Conservation (phyloP, 495 filamentous ascomycete genomes). For the Thozetella sp. region DNA sequence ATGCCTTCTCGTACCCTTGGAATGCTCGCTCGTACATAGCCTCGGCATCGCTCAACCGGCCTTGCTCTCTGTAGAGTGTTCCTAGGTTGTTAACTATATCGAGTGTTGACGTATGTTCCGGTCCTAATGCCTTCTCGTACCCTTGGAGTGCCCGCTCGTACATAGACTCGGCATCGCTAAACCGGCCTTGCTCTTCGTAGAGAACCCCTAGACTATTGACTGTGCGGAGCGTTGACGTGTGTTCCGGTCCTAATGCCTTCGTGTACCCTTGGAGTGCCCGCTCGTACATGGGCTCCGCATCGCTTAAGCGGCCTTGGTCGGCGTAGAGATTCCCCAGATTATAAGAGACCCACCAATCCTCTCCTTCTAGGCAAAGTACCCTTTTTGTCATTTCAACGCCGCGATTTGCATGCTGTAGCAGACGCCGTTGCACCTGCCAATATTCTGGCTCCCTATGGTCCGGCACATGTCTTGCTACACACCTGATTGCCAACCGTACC, state of each 20-base stretch:
- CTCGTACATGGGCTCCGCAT: background rate
- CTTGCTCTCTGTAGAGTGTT: constrained; percentile 4
- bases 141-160: background rate
- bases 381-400: background rate
- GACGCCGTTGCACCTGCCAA: background rate
- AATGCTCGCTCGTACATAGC: background rate
- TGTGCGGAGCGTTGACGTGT: constrained; percentile 6
- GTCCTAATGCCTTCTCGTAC: background rate
- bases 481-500: background rate
- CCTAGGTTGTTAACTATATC: constrained; percentile 4
- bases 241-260: background rate
- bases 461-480: background rate
- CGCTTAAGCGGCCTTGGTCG: constrained; percentile 3
- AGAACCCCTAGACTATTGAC: constrained; percentile 6
- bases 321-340: constrained; percentile 7
- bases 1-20: background rate
- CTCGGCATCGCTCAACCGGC: constrained; percentile 1
- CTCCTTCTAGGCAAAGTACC: background rate
- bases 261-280: background rate
- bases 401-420: background rate
- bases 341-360: background rate
- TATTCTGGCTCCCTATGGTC: background rate
- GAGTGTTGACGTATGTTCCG: constrained; percentile 5
- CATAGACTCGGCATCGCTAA: background rate
- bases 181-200: constrained; percentile 5